Base-by-base conservation (phyloP, 495 filamentous ascomycete species). In the Daldinia childiae region DNA sequence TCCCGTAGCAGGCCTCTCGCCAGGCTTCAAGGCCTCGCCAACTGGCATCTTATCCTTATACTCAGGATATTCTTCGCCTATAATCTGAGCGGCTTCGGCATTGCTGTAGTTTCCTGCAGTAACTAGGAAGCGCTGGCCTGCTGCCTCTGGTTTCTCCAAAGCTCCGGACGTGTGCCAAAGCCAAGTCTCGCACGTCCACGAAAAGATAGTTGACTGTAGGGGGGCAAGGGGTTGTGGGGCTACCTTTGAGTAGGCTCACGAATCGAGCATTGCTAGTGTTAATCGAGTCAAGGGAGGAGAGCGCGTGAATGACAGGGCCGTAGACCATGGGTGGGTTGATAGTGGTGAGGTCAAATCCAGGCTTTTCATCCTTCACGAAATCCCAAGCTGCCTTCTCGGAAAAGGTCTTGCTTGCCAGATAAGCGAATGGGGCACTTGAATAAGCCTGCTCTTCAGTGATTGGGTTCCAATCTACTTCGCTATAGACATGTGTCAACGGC, bases 311-410 rank as follows among this genome's bases (percentile, higher is more conserved):
- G 19, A 48, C 43, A 11, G 43, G 43, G 7, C 43, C 43, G 12
- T 48, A 48, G 19, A 48, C 43, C 43, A 48, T 48, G 19, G 43
- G 43, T 48, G 43, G 43, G 43, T 48, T 48, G 43, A 48, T 48
- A 11, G 43, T 48, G 43, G 43, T 48, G 17, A 48, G 43, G 9
- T 8, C 4, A 4, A 48, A 48, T 0, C 43, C 43, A 24, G 43
- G 43, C 43, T 48, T 48, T 21, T 48, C 43, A 24, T 48, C 43
- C 43, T 48, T 48, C 2, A 48, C 43, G 19, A 24, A 48, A 21
- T 48, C 43, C 43, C 43, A 48, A 3, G 43, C 43, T 48, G 43
- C 43, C 43, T 48, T 48, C 43, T 48, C 43, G 17, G 43, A 48
- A 12, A 24, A 48, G 19, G 43, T 48, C 43, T 48, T 48, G 8